Percentiles rank a stretch among this genome's conserved stretches.
phyloP scores from a whole-genome alignment of 768 basidiomycete genomes.

The Erythrobasidium yunnanense region DNA sequence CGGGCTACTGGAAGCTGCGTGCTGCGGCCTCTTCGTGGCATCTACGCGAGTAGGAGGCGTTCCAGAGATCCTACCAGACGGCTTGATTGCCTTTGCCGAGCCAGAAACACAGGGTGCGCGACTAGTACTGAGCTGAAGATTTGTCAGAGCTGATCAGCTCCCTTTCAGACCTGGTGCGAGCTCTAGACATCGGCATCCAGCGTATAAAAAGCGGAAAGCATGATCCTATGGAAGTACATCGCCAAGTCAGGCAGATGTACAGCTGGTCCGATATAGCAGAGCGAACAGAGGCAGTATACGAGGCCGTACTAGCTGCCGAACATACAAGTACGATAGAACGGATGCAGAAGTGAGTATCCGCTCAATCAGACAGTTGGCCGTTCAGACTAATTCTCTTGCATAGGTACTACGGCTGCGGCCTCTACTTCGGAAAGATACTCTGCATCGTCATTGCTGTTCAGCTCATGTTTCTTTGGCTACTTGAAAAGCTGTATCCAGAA shows the following conservation, averaged over 20 bases:
- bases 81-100: constrained; percentile 89
- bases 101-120: constrained; percentile 81
- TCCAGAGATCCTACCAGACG: constrained; percentile 81
- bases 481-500: constrained; percentile 75
- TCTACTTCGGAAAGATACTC: constrained; percentile 74
- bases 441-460: constrained; percentile 78
- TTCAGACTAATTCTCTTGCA: not conserved
- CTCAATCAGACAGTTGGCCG: not conserved
- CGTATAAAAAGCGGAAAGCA: constrained; percentile 59
- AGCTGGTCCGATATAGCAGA: constrained; percentile 68
- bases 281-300: constrained; percentile 75
- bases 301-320: constrained; percentile 52
- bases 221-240: constrained; percentile 64
- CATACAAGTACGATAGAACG: constrained; percentile 67
- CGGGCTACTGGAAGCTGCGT: constrained; percentile 93
- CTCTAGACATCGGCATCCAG: constrained; percentile 65
- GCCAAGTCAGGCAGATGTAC: constrained; percentile 70
- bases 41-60: constrained; percentile 89
- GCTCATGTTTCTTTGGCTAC: constrained; percentile 69
- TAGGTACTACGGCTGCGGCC: constrained; percentile 67
- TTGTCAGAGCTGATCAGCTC: not conserved
- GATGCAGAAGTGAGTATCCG: constrained; percentile 54
- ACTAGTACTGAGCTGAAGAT: not conserved
- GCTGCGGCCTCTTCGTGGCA: constrained; percentile 85
- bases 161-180: constrained; percentile 63